These are phyloP conservation scores for Aspergillus sp. DNA, from an alignment of 2,329 filamentous ascomycete species.

Conservation along the genomic window DNA sequence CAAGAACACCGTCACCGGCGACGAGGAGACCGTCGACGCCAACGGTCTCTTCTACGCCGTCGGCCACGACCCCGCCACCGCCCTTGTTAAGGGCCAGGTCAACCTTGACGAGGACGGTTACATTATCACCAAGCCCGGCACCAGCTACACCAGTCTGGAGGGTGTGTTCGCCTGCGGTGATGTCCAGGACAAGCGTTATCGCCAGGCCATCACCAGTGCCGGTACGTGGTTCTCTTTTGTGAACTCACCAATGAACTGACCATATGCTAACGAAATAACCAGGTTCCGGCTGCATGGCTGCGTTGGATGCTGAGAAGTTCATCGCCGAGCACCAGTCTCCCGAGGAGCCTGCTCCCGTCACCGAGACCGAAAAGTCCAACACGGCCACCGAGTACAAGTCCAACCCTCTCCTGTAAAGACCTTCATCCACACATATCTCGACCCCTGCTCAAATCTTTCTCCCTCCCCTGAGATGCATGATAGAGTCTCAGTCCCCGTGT, in stretches of 20 bases:
- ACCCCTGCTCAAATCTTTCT: neutral
- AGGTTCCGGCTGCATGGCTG: constrained; percentile 94
- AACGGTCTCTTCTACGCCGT: constrained; percentile 97
- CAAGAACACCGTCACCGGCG: constrained; percentile 72
- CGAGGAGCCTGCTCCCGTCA: constrained; percentile 43
- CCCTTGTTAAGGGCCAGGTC: constrained; percentile 86
- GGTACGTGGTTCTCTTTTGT: constrained; percentile 55
- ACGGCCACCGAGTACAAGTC: constrained; percentile 57
- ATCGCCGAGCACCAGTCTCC: constrained; percentile 69
- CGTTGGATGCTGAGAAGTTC: constrained; percentile 93
- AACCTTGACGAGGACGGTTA: constrained; percentile 89
- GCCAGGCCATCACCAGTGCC: constrained; percentile 96
- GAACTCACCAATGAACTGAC: neutral
- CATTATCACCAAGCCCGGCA: constrained; percentile 83
- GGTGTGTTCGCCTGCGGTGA: constrained; percentile 97
- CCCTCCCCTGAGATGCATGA: neutral
- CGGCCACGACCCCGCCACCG: constrained; percentile 89
- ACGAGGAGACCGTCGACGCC: constrained; percentile 79
- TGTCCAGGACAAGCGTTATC: constrained; percentile 97
- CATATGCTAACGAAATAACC: constrained; percentile 19
- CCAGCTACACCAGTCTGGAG: constrained; percentile 79
- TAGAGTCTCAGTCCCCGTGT: neutral
- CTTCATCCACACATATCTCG: neutral
- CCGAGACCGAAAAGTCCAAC: constrained; percentile 40
- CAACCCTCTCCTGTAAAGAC: constrained; percentile 60